Base-by-base conservation (phyloP, 495 filamentous ascomycete species). In the Penicillium cosmopolitanum region DNA sequence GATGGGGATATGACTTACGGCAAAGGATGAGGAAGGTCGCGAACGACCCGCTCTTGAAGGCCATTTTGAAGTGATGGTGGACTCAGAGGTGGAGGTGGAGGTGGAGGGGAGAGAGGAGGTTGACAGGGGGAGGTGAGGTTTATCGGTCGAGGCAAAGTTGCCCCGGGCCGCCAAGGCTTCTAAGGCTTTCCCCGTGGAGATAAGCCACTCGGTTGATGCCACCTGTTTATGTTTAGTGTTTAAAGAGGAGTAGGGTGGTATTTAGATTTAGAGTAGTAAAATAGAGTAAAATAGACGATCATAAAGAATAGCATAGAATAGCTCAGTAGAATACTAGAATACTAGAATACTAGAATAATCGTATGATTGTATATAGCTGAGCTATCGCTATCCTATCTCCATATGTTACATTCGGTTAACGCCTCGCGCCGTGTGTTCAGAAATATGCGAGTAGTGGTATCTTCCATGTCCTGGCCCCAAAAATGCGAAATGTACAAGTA, bases 11-110 rank as follows among this genome's bases (percentile, higher is more conserved):
- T 57, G 59, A 82, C 88, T 66, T 80, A 97, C 94, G 93, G 69
- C 92, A 93, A 63, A 98, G 88, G 72, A 98, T 96, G 61, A 98
- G 85, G 74, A 96, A 96, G 48, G 94, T 98, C 73, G 92, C 92
- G 66, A 98, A 98, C 51, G 85, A 77, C 70, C 75, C 73, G 66
- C 67, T 77, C 55, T 67, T 72, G 63, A 77, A 66, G 19, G 73
- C 72, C 75, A 78, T 79, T 51, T 33, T 67, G 71, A 60, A 34
- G 38, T 19, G 46, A 53, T 52, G 38, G 28, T 6, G 19, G 19
- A 21, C 19, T 21, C 19, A 21, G 19, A 21, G 19, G 19, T 21
- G 5, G 28, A 7, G 5, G 28, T 50, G 21, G 2, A 16, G 11
- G 50, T 38, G 42, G 63, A 61, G 54, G 56, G 2, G 23, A 15